Evolutionary conservation across 768 basidiomycete genomes (phyloP).

Genomic region (Hortiboletus campestris): DNA sequence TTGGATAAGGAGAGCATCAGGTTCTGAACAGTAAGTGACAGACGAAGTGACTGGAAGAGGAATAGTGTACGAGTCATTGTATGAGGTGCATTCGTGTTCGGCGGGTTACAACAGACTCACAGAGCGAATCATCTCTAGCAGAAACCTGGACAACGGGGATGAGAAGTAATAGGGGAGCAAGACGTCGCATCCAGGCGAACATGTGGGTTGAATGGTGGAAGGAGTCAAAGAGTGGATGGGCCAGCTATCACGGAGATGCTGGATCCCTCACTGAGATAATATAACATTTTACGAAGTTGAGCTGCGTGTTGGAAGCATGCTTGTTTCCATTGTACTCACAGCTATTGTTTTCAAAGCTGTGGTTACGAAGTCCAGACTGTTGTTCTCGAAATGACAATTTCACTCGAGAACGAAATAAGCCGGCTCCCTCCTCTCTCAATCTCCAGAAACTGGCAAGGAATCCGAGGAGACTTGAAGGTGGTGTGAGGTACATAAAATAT

Average conservation of each 20-base stretch:
- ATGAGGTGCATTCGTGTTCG: background rate
- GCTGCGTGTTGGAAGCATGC: constrained; percentile 29
- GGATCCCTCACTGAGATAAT: constrained; percentile 15
- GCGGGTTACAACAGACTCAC: constrained; percentile 41
- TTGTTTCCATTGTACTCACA: constrained; percentile 34
- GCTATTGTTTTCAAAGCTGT: constrained; percentile 31
- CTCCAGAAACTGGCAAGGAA: background rate
- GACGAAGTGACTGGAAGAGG: constrained; percentile 69
- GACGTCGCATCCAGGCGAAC: constrained; percentile 77
- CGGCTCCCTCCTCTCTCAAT: background rate
- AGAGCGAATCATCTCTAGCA: constrained; percentile 57
- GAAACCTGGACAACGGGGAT: constrained; percentile 38
- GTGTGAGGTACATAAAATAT: background rate
- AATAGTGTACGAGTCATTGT: constrained; percentile 2
- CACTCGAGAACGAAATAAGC: background rate
- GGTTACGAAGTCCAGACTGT: constrained; percentile 15
- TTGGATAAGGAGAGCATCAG: constrained; percentile 75
- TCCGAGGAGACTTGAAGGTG: background rate
- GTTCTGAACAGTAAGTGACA: constrained; percentile 82
- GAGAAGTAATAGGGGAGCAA: constrained; percentile 41
- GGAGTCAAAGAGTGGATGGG: constrained; percentile 17
- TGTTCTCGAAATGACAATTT: constrained; percentile 19
- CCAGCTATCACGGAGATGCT: constrained; percentile 28
- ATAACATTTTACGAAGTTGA: constrained; percentile 20
- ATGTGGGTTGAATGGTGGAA: constrained; percentile 37